phyloP scores from a whole-genome alignment of 768 basidiomycete species.

The Clathrus columnatus region DNA sequence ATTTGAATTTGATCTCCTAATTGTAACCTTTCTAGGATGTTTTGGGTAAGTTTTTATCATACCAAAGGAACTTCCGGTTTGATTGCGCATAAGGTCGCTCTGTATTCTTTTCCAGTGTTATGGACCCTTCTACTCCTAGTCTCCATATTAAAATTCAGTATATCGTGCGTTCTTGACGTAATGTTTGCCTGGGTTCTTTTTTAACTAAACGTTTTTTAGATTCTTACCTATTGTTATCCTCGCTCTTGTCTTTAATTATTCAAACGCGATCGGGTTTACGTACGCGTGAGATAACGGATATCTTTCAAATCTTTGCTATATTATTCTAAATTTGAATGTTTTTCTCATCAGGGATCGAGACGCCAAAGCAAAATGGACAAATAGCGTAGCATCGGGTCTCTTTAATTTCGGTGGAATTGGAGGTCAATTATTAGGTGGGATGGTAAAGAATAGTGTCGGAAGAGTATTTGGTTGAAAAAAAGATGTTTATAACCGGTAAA shows the following conservation, averaged over 20 bases:
- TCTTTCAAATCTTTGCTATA: neutral
- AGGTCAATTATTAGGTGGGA: conserved; percentile 72
- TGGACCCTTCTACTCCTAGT: conserved; percentile 86
- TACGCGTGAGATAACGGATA: conserved; percentile 59
- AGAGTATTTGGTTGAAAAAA: conserved; percentile 53
- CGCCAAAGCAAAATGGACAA: conserved; percentile 88
- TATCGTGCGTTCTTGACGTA: conserved; percentile 51
- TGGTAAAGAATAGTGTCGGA: conserved; percentile 75
- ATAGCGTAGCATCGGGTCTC: conserved; percentile 53
- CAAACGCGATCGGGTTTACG: conserved; percentile 94
- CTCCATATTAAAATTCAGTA: conserved; percentile 79
- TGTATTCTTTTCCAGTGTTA: conserved; percentile 81
- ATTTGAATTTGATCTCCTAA: neutral
- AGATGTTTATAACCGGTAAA: no score
- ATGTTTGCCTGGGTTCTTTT: conserved; percentile 4
- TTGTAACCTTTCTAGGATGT: conserved; percentile 55
- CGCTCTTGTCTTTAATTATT: conserved; percentile 92
- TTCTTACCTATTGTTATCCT: conserved; percentile 92
- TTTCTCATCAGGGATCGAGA: conserved; percentile 74
- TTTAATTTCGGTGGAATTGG: conserved; percentile 79
- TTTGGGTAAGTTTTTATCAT: conserved; percentile 54
- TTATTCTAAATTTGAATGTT: neutral
- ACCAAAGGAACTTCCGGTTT: conserved; percentile 4
- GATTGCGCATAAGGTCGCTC: conserved; percentile 50
- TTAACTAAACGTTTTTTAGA: conserved; percentile 35